Evolutionary conservation across 2,329 filamentous ascomycete genomes (phyloP).

Genomic region (Epichloe uncinata): DNA sequence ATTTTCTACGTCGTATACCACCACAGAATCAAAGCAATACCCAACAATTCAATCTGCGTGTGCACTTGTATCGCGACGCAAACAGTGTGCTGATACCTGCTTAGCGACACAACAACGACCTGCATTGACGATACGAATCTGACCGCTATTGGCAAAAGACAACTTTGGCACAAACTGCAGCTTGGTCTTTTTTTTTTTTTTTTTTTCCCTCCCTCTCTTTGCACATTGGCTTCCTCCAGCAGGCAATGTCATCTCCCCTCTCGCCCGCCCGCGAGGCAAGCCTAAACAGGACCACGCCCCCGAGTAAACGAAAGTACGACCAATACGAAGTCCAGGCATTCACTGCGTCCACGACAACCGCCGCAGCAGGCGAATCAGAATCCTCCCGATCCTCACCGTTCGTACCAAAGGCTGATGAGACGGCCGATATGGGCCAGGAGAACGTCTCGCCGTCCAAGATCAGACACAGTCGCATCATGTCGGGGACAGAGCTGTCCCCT

Average conservation of each 20-base stretch:
- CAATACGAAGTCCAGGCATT: constrained; percentile 22
- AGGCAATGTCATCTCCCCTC: constrained; percentile 27
- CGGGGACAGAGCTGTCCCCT: constrained; percentile 43
- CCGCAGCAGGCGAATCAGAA: not conserved
- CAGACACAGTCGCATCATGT: constrained; percentile 42
- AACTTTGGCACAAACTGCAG: not conserved
- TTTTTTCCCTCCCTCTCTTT: not conserved
- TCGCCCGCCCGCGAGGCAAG: constrained; percentile 24
- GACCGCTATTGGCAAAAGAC: not conserved
- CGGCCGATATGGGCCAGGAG: constrained; percentile 25
- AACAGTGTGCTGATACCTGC: not conserved
- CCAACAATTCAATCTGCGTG: not conserved
- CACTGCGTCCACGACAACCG: constrained; percentile 7
- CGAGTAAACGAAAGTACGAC: constrained; percentile 17
- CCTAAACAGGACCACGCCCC: constrained; percentile 24
- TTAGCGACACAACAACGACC: too few species aligned
- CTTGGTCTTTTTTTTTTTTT: too few species aligned
- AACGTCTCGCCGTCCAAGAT: constrained; percentile 33
- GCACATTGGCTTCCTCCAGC: not conserved
- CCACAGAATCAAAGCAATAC: not conserved
- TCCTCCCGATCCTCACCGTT: constrained; percentile 15
- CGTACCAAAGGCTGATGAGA: constrained; percentile 19
- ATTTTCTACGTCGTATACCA: not conserved
- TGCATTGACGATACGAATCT: too few species aligned
- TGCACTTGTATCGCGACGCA: not conserved